phyloP scores from a whole-genome alignment of 2,329 filamentous ascomycete genomes.

The Penicillium sp. region DNA sequence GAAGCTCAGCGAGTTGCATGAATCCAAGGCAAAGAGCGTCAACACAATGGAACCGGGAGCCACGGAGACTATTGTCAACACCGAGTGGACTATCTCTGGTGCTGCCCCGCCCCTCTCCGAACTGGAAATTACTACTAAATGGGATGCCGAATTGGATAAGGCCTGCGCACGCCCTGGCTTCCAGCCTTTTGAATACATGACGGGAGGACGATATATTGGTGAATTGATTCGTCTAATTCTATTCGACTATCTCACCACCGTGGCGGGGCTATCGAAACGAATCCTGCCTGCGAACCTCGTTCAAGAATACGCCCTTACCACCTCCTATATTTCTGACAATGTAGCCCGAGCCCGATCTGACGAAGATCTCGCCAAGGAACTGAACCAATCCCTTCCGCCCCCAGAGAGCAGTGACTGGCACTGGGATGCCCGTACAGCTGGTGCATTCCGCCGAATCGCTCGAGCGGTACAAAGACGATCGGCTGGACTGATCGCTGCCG shows the following conservation, averaged over 20 bases:
- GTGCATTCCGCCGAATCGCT: conserved; percentile 64
- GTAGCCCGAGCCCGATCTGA: conserved; percentile 55
- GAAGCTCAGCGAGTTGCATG: conserved; percentile 61
- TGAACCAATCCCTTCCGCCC: conserved; percentile 55
- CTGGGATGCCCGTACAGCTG: conserved; percentile 64
- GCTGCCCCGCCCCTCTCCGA: conserved; percentile 66
- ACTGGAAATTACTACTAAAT: conserved; percentile 61
- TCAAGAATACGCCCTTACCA: conserved; percentile 64
- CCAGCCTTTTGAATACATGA: conserved; percentile 84
- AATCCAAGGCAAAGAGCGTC: conserved; percentile 58
- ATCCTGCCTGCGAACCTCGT: conserved; percentile 57
- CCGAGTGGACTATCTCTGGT: conserved; percentile 80
- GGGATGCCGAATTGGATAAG: conserved; percentile 67
- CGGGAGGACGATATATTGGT: conserved; percentile 72
- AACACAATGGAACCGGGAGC: conserved; percentile 51
- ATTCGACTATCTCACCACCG: conserved; percentile 60
- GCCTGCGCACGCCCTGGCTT: conserved; percentile 71
- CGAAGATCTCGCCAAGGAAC: conserved; percentile 48
- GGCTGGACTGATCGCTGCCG: conserved; percentile 71
- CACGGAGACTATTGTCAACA: conserved; percentile 74
- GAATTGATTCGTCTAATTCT: conserved; percentile 72
- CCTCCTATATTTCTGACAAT: conserved; percentile 70
- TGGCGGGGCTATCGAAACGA: conserved; percentile 40
- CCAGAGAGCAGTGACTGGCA: conserved; percentile 50
- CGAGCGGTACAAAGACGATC: conserved; percentile 70